phyloP scores from a whole-genome alignment of 805 yeast genomes.

The Lipomyces oligophaga region DNA sequence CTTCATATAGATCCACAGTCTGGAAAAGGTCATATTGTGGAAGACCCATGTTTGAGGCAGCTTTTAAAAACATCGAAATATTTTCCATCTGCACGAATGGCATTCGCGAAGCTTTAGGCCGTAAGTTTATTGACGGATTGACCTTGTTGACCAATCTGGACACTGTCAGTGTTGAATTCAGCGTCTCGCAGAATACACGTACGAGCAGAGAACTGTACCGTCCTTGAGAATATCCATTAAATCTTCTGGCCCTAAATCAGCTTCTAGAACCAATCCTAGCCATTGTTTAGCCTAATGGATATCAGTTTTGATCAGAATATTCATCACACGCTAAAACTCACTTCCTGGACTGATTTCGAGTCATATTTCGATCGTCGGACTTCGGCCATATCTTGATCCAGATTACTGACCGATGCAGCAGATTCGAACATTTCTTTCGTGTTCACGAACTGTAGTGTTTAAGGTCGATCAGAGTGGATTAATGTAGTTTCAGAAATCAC shows the following conservation, averaged over 20 bases:
- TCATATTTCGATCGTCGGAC: conserved; percentile 55
- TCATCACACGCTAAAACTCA: conserved; percentile 4
- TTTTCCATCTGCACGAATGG: conserved; percentile 86
- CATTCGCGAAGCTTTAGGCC: conserved; percentile 58
- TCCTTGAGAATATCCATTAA: conserved; percentile 56
- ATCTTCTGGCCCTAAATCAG: conserved; percentile 41
- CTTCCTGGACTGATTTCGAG: conserved; percentile 35
- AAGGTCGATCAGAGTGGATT: too few species aligned
- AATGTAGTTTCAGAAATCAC: too few species aligned
- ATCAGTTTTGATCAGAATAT: conserved; percentile 36
- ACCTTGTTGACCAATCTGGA: conserved; percentile 42
- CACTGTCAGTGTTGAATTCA: not conserved
- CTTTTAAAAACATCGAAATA: conserved; percentile 63
- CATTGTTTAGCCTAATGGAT: conserved; percentile 43
- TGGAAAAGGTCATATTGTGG: conserved; percentile 80
- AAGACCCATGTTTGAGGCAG: conserved; percentile 61
- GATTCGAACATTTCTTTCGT: too few species aligned
- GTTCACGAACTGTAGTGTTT: too few species aligned
- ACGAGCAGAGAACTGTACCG: conserved; percentile 53
- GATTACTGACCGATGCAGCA: conserved; percentile 49
- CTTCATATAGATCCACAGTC: conserved; percentile 70
- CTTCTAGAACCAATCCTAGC: conserved; percentile 45
- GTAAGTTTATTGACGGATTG: conserved; percentile 39
- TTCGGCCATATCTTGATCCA: conserved; percentile 57
- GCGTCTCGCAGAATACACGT: conserved; percentile 31